Base-by-base conservation (phyloP, 2,329 filamentous ascomycete species). In the Capronia epimyces region DNA sequence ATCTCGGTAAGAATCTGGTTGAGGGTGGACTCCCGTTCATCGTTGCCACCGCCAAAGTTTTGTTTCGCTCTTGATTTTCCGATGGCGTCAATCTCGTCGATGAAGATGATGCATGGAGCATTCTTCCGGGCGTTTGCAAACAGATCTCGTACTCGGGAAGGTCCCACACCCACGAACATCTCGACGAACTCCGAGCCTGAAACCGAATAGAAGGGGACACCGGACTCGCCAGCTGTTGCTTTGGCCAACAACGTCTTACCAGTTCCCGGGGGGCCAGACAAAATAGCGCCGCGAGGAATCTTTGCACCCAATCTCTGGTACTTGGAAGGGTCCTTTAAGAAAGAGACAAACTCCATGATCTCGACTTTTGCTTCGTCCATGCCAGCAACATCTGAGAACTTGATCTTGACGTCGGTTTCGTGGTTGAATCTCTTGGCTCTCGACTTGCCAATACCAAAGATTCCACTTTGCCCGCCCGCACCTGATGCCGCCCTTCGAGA, bases 321-420 rank as follows among this genome's bases (percentile, higher is more conserved):
- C 59, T 87, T 84, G 63, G 89, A 87, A 0, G 93, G 93, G 64
- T 93, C 86, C 75, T 96, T 91, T 57, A 98, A 73, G 76, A 98
- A 98, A 67, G 86, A 90, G 61, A 98, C 93, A 64, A 98, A 98
- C 70, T 98, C 93, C 89, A 97, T 96, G 62, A 98, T 98, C 71
- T 98, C 93, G 50, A 83, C 77, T 78, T 98, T 98, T 50, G 93
- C 93, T 72, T 98, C 93, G 67, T 98, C 93, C 83, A 97, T 91
- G 60, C 93, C 93, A 36, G 93, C 93, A 37, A 98, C 93, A 67
- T 98, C 93, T 41, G 87, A 77, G 67, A 98, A 98, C 71, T 96
- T 97, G 69, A 94, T 90, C 73, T 95, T 95, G 74, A 98, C 81
- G 50, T 93, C 88, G 9, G 87, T 88, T 75, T 98, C 93, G 62